These are phyloP conservation scores for Backusella mclennaniae DNA, from an alignment of 192 early-diverging fungal species.

Conservation along the genomic window DNA sequence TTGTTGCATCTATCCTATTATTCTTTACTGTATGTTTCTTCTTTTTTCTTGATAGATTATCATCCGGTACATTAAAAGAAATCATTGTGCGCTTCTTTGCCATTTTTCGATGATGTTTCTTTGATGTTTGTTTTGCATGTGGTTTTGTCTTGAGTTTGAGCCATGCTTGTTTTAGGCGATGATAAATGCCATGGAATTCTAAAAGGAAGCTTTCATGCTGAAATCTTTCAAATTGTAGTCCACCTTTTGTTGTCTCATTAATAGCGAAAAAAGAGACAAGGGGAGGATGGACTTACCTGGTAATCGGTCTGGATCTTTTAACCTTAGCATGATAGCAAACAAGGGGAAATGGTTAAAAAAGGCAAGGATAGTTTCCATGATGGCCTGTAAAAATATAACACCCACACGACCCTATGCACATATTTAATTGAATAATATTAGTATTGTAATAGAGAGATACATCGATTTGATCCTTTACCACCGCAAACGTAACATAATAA, in stretches of 20 bases:
- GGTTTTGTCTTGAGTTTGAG: background rate
- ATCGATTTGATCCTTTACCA: conserved; percentile 43
- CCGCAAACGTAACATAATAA: conserved; percentile 88
- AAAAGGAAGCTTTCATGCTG: conserved; percentile 22
- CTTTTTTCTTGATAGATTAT: background rate
- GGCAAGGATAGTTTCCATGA: conserved; percentile 82
- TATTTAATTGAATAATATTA: background rate
- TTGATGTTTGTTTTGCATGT: background rate
- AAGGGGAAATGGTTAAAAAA: conserved; percentile 96
- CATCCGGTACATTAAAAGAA: background rate
- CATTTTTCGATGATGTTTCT: background rate
- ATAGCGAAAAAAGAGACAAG: conserved; percentile 29
- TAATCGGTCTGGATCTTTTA: conserved; percentile 84
- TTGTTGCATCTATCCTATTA: background rate
- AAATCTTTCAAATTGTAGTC: conserved; percentile 35
- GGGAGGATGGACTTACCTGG: conserved; percentile 63
- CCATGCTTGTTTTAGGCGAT: conserved; percentile 7
- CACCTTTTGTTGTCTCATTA: conserved; percentile 12
- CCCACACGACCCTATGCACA: conserved; percentile 66
- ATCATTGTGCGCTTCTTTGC: background rate
- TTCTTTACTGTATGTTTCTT: background rate
- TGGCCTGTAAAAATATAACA: conserved; percentile 77
- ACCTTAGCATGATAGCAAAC: conserved; percentile 86
- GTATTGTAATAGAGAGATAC: background rate
- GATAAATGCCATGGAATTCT: conserved; percentile 12